phyloP scores from a whole-genome alignment of 306 rosid species.

The Castanospermum australe region DNA sequence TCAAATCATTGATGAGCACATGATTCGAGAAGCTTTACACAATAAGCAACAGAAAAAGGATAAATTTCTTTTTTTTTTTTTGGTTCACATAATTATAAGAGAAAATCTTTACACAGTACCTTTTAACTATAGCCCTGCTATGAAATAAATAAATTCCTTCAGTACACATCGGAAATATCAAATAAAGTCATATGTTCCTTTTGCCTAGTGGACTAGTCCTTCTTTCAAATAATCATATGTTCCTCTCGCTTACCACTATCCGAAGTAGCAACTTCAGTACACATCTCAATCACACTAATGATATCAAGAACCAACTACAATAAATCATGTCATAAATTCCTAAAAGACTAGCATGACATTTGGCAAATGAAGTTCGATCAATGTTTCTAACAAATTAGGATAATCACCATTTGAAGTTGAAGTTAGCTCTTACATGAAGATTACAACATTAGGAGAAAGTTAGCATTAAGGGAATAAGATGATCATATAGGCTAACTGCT shows the following conservation, averaged over 20 bases:
- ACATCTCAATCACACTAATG: background rate
- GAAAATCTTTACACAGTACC: background rate
- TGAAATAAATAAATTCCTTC: background rate
- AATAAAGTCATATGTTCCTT: background rate
- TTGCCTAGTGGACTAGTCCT: background rate
- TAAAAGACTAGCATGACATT: background rate
- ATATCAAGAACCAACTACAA: background rate
- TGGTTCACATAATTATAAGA: background rate
- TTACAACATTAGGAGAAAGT: background rate
- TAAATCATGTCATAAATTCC: background rate
- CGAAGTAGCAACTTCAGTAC: background rate
- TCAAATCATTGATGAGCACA: background rate
- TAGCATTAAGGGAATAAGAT: background rate
- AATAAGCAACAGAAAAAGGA: background rate
- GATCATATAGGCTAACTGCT: background rate
- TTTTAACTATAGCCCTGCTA: background rate
- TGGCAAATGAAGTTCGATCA: background rate
- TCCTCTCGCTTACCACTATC: background rate
- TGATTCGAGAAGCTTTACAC: background rate
- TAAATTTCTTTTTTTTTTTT: background rate
- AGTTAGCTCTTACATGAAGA: background rate
- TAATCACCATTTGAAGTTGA: background rate
- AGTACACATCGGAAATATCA: background rate
- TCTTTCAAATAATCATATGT: background rate
- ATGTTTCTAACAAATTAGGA: background rate